Percentiles rank a stretch among this genome's conserved stretches.
phyloP scores from a whole-genome alignment of 164 flowering plant genomes.

The Echeveria elegans region DNA sequence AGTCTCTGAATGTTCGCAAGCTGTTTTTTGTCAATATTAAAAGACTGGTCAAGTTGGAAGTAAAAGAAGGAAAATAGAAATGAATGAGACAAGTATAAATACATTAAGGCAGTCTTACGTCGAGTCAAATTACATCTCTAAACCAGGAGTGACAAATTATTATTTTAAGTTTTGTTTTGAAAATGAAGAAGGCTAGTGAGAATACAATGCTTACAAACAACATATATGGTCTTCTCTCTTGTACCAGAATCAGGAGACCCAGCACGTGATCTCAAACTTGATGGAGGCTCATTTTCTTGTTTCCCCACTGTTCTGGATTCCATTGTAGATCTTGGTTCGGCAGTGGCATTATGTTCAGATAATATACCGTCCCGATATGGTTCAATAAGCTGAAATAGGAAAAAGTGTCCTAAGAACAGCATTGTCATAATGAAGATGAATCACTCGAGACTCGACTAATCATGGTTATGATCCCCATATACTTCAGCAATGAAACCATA shows the following conservation, averaged over 20 bases:
- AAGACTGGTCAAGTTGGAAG: neutral
- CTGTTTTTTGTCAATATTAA: slow-evolving; percentile 20
- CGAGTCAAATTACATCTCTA: neutral
- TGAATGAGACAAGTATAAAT: neutral
- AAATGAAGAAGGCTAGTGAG: neutral
- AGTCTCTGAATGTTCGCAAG: slow-evolving; percentile 34
- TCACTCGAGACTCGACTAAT: neutral
- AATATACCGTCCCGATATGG: slow-evolving; percentile 38
- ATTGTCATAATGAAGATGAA: neutral
- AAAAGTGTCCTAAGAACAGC: neutral
- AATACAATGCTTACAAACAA: slow-evolving; percentile 51
- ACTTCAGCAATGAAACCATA: neutral
- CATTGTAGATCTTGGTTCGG: slow-evolving; percentile 23
- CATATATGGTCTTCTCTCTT: slow-evolving; percentile 41
- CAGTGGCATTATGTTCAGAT: slow-evolving; percentile 21
- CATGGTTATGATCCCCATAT: neutral
- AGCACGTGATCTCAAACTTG: slow-evolving; percentile 14
- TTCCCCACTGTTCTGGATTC: slow-evolving; percentile 4
- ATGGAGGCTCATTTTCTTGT: slow-evolving; percentile 1
- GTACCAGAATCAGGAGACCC: slow-evolving; percentile 40
- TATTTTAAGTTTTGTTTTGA: neutral
- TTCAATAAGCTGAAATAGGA: slow-evolving; percentile 39
- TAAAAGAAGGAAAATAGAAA: neutral
- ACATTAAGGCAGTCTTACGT: neutral
- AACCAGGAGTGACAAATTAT: neutral